Evolutionary conservation across 2,329 filamentous ascomycete species (phyloP).

Genomic region (Davidsoniella neocaledoniae): DNA sequence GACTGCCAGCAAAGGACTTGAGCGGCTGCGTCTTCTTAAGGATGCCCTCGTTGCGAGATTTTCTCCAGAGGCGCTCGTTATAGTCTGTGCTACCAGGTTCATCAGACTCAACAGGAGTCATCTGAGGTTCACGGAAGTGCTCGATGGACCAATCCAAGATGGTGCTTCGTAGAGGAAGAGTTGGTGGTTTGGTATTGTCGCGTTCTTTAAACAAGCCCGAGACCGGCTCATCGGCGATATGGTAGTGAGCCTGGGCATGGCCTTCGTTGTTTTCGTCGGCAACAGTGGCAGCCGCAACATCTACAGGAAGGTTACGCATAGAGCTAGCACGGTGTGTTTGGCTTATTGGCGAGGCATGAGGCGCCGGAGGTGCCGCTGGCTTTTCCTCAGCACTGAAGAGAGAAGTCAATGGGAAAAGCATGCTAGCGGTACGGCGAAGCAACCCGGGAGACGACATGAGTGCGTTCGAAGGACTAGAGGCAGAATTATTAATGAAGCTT

Average conservation of each 20-base stretch:
- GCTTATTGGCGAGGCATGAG: slow-evolving; percentile 13
- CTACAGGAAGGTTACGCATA: slow-evolving; percentile 8
- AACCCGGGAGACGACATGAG: slow-evolving; percentile 39
- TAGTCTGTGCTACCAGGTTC: slow-evolving; percentile 94
- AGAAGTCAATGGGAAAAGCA: slow-evolving; percentile 36
- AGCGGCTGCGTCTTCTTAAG: slow-evolving; percentile 84
- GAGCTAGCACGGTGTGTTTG: slow-evolving; percentile 18
- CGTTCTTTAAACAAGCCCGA: slow-evolving; percentile 57
- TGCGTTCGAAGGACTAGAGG: slow-evolving; percentile 16
- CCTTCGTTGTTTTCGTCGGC: slow-evolving; percentile 60
- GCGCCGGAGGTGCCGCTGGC: slow-evolving; percentile 19
- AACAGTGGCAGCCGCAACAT: slow-evolving; percentile 26
- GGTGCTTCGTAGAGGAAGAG: slow-evolving; percentile 60
- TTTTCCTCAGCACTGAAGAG: slow-evolving; percentile 35
- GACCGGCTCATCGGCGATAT: slow-evolving; percentile 60
- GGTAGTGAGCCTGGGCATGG: slow-evolving; percentile 51
- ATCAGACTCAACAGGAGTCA: slow-evolving; percentile 90
- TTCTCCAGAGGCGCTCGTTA: slow-evolving; percentile 83
- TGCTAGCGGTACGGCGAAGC: slow-evolving; percentile 46
- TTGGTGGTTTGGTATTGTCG: slow-evolving; percentile 38
- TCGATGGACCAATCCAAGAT: slow-evolving; percentile 94
- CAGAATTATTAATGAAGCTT: slow-evolving; percentile 21
- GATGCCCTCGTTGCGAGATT: slow-evolving; percentile 83
- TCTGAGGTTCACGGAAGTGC: slow-evolving; percentile 96
- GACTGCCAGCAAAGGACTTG: slow-evolving; percentile 71